Percentiles rank a stretch among this genome's conserved stretches.
These are phyloP conservation scores for Amanita pseudoporphyria DNA, from an alignment of 768 basidiomycete species.

Conservation along the genomic window DNA sequence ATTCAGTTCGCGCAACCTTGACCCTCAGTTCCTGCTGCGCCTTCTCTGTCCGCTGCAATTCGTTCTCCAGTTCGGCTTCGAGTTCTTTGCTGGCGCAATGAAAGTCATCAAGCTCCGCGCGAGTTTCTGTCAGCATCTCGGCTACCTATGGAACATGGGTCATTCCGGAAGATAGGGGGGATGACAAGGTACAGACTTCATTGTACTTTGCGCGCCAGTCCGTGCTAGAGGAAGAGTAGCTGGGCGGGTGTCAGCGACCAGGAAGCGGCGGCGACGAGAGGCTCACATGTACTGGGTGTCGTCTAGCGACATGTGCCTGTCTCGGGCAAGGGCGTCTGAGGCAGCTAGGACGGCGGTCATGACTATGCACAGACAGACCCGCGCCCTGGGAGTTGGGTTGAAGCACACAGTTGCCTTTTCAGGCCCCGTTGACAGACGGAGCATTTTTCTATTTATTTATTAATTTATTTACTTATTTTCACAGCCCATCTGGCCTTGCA, in stretches of 20 bases:
- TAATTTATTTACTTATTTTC: conserved; percentile 13
- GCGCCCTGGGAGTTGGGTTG: conserved; percentile 6
- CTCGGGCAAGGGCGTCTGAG: conserved; percentile 48
- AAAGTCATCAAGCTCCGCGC: conserved; percentile 80
- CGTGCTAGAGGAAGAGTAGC: conserved; percentile 43
- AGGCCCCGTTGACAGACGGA: conserved; percentile 16
- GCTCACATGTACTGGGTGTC: conserved; percentile 53
- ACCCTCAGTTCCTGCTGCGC: conserved; percentile 71
- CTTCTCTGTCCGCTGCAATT: conserved; percentile 82
- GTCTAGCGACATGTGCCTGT: conserved; percentile 54
- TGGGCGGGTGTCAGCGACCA: conserved; percentile 20
- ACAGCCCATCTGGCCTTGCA: conserved; percentile 70
- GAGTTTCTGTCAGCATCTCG: conserved; percentile 78
- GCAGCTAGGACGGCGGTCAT: conserved; percentile 63
- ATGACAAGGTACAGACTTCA: conserved; percentile 32
- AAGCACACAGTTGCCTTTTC: conserved; percentile 19
- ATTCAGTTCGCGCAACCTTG: conserved; percentile 60
- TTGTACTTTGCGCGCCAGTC: conserved; percentile 78
- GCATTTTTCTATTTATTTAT: conserved; percentile 10
- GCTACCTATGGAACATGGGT: conserved; percentile 35
- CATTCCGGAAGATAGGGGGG: not conserved
- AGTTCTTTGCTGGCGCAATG: conserved; percentile 83
- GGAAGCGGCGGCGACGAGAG: conserved; percentile 1
- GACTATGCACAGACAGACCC: conserved; percentile 3
- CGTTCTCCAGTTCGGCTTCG: conserved; percentile 87